These are phyloP conservation scores for Hanseniaspora occidentalis DNA, from an alignment of 805 yeast genomes.

Conservation along the genomic window DNA sequence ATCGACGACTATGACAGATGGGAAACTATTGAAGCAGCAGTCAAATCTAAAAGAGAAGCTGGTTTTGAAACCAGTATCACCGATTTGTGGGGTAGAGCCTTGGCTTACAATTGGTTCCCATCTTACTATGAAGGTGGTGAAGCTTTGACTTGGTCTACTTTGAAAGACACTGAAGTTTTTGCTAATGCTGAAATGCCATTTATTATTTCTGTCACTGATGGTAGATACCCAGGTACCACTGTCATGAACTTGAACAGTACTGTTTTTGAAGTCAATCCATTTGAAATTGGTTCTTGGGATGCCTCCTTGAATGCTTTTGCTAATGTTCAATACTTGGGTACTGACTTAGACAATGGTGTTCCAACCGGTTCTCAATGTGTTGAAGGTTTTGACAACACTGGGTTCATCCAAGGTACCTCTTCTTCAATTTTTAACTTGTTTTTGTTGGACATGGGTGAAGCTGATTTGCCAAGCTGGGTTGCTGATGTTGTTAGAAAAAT, in stretches of 20 bases:
- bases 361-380: conserved; percentile 44
- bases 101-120: conserved; percentile 64
- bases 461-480: conserved; percentile 25
- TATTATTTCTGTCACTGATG: conserved; percentile 57
- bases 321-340: conserved; percentile 59
- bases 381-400: conserved; percentile 68
- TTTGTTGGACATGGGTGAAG: conserved; percentile 38
- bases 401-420: conserved; percentile 73
- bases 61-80: conserved; percentile 58
- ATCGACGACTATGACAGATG: conserved; percentile 40
- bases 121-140: conserved; percentile 49
- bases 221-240: conserved; percentile 47
- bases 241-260: conserved; percentile 61
- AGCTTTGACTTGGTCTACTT: conserved; percentile 45
- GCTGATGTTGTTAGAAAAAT: conserved; percentile 36
- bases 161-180: conserved; percentile 52
- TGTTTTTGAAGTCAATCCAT: conserved; percentile 51
- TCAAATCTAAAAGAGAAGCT: conserved; percentile 41
- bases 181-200: conserved; percentile 55
- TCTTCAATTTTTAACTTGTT: conserved; percentile 69
- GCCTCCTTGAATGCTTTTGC: conserved; percentile 55
- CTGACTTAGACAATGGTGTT: conserved; percentile 49
- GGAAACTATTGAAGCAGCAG: conserved; percentile 40
- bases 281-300: conserved; percentile 83
- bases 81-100: conserved; percentile 70